Evolutionary conservation across 1,284 basidiomycete genomes (phyloP), one percentile per base, ranked within the genome.

Genomic region (Ceratobasidium sp.): DNA sequence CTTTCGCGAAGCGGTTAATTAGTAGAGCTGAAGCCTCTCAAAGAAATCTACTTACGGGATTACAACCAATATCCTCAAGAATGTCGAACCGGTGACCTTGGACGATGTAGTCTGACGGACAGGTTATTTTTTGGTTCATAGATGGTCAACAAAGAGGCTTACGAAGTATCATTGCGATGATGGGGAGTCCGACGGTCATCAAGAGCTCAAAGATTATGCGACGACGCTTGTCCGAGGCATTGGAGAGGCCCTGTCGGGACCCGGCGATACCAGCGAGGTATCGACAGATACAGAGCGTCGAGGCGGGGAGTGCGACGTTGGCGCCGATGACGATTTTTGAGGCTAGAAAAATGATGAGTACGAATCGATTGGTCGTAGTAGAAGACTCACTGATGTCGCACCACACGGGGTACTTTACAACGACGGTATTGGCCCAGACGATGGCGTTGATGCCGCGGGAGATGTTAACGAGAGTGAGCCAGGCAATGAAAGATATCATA

Each of bases 1-100:
- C 0, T 75, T 28, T 49, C 42, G 33, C 46, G 71, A 7, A 26
- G 5, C n/a, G 33, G 33, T 33, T 40, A 10, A 75, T 63, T 18
- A 64, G 58, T 53, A n/a, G 60, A 33, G 9, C 0, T 46, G 23
- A 49, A 10, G 46, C 9, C 26, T 12, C 23, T 9, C 10, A 4
- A n/a, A 15, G 18, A 2, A 46, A 18, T 23, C 15, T 33, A 51
- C 71, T n/a, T 55, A 75, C 71, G 6, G 91, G 87, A 53, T 87
- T 86, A 83, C 93, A 94, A 18, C 93, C 93, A 80, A 90, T 89
- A 79, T 90, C 87, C 82, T 90, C 84, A 67, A 89, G 84, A 73
- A 95, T 85, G 83, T 92, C 90, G 84, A 93, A 94, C 66, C 93
- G 89, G 84, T 90, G 89, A 79, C 90, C 89, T 83, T 94, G 93